A percentile compares a stretch with the other conserved stretches of the same genome.
Evolutionary conservation across 129 eudicot species (phyloP).

Genomic region (Artemisia annua): DNA sequence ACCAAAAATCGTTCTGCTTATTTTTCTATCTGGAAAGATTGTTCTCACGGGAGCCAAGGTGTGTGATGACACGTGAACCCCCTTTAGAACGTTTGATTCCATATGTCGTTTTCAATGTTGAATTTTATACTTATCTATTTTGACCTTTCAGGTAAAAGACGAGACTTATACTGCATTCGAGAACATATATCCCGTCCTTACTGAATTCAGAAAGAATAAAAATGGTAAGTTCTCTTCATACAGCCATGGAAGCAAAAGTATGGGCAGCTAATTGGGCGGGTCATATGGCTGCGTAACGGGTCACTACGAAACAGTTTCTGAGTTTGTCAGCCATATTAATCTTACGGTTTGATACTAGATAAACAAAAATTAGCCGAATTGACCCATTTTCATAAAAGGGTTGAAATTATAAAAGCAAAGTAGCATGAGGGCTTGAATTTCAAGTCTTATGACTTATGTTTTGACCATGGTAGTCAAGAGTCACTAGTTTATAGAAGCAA

Average conservation of each 20-base stretch:
- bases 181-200: slow-evolving; percentile 86
- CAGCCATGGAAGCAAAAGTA: not conserved
- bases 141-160: slow-evolving; percentile 57
- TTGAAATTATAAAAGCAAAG: too few relatives aligned
- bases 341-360: too few relatives aligned
- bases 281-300: not conserved
- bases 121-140: not conserved
- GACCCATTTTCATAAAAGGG: too few relatives aligned
- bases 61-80: slow-evolving; percentile 33
- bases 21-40: slow-evolving; percentile 87
- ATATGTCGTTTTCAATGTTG: not conserved
- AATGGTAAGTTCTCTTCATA: slow-evolving; percentile 45
- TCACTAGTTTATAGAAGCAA: too few relatives aligned
- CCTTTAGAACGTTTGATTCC: not conserved
- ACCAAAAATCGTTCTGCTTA: slow-evolving; percentile 88
- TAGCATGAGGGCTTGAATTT: too few relatives aligned
- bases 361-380: too few relatives aligned
- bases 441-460: too few relatives aligned
- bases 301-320: not conserved
- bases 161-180: slow-evolving; percentile 84
- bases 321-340: too few relatives aligned
- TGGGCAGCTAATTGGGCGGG: not conserved
- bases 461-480: too few relatives aligned
- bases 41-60: slow-evolving; percentile 91
- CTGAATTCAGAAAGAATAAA: slow-evolving; percentile 74